Base-by-base conservation (phyloP, 2,329 filamentous ascomycete species). In the Cladobotryum protrusum region DNA sequence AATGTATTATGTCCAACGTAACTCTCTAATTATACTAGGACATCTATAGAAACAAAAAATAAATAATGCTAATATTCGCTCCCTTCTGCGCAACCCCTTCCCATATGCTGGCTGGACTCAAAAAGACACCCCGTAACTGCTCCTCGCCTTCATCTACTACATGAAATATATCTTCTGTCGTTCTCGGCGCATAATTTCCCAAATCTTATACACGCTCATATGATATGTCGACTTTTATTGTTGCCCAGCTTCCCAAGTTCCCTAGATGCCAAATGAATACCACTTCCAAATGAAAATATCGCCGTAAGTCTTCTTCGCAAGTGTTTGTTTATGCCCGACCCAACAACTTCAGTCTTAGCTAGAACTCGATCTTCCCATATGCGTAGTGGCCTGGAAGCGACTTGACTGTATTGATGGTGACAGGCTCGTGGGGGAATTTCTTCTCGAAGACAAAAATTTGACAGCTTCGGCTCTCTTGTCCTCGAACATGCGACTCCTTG, bases 401-500 rank as follows among this genome's bases (percentile, higher is more conserved):
- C 36, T 54, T 13, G 52, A 24, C 43, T 50, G 41, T 13, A 55
- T 19, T 18, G 43, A 42, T 37, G 61, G 49, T 17, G 57, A 53
- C 34, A 57, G 56, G 18, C 57, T 63, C 12, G 61, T 63, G 1
- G 67, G 63, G 7, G 67, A 67, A 2, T 50, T 55, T 53, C 61
- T 62, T 40, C 65, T 61, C 32, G 60, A 61, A 14, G 62, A 60
- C 20, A 79, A 53, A 37, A 67, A 67, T 17, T 65, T 65, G 17
- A 73, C 62, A 3, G 77, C 76, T 53, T 77, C 72, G 37, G 66
- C 65, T 39, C 78, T 70, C 54, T 61, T 72, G 47, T 59, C 53
- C 60, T 81, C 78, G 56, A 82, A 82, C 1, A 62, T 52, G 6
- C 67, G 67, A 48, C 75, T 79, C 44, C 73, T 70, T 52, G 74